phyloP scores from a whole-genome alignment of 352 stramenopile species.

The Phytophthora cactorum region DNA sequence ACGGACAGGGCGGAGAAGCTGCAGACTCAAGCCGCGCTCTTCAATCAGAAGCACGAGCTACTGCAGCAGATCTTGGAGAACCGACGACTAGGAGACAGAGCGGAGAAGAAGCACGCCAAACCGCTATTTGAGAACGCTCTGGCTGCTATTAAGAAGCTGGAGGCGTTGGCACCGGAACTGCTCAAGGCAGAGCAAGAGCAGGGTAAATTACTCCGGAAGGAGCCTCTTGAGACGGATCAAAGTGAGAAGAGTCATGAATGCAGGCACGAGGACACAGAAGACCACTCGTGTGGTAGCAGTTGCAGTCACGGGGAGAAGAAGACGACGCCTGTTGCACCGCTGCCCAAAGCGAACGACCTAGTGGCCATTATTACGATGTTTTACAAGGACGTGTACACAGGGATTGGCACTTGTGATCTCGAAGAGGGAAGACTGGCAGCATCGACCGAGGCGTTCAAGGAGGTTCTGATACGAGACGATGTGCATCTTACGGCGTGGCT shows the following conservation, averaged over 20 bases:
- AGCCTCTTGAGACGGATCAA: conserved; percentile 5
- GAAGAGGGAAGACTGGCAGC: conserved; percentile 33
- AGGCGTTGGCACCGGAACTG: conserved; percentile 50
- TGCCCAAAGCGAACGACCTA: conserved; percentile 60
- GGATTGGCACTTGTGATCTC: conserved; percentile 54
- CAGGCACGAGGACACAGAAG: conserved; percentile 11
- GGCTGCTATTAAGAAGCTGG: conserved; percentile 36
- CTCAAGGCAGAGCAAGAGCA: conserved; percentile 33
- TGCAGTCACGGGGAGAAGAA: conserved; percentile 26
- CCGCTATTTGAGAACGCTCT: conserved; percentile 45
- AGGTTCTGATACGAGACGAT: conserved; percentile 66
- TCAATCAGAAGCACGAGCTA: conserved; percentile 58
- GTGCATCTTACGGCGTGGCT: conserved; percentile 56
- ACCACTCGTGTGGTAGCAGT: conserved; percentile 17
- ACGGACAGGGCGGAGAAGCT: conserved; percentile 24
- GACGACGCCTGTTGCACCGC: neutral
- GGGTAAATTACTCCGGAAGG: conserved; percentile 6
- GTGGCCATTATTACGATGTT: conserved; percentile 70
- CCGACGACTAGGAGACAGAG: conserved; percentile 44
- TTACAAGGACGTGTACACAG: conserved; percentile 68
- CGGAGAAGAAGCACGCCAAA: conserved; percentile 25
- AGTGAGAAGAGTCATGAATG: conserved; percentile 8
- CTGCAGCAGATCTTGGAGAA: conserved; percentile 53
- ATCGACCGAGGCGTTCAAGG: conserved; percentile 70
- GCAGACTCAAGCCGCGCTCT: conserved; percentile 40